phyloP scores from a whole-genome alignment of 2,329 filamentous ascomycete species.

The Gnomoniopsis smithogilvyi region DNA sequence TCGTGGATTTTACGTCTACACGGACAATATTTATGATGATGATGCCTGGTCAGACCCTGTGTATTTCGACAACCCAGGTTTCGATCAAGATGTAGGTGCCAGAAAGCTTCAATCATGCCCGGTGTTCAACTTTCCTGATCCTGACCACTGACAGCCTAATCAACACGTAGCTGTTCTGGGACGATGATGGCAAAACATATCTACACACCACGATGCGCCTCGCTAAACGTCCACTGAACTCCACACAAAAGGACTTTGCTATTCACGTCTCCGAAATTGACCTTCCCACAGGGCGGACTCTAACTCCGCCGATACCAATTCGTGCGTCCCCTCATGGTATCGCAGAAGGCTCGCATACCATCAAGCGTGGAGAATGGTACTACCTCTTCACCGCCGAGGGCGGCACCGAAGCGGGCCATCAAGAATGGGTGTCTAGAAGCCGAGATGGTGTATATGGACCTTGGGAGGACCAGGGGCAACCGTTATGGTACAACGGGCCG shows the following conservation, averaged over 20 bases:
- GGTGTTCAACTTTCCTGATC: neutral
- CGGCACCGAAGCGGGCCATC: conserved; percentile 46
- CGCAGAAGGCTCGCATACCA: conserved; percentile 40
- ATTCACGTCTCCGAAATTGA: conserved; percentile 45
- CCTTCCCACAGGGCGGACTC: conserved; percentile 36
- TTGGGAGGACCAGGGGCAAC: conserved; percentile 44
- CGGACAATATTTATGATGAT: conserved; percentile 49
- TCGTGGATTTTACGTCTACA: conserved; percentile 52
- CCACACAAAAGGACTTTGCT: conserved; percentile 48
- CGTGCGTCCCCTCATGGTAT: conserved; percentile 36
- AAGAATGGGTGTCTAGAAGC: conserved; percentile 50
- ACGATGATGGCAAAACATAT: conserved; percentile 46
- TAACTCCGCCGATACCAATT: conserved; percentile 33
- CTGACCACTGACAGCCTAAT: neutral
- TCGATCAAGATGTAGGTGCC: conserved; percentile 47
- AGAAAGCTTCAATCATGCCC: neutral
- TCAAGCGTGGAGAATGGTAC: conserved; percentile 32
- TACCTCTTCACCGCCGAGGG: conserved; percentile 39
- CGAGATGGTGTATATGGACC: conserved; percentile 40
- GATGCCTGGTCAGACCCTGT: conserved; percentile 50
- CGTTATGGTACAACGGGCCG: conserved; percentile 43
- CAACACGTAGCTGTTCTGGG: conserved; percentile 39
- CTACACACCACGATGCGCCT: conserved; percentile 41
- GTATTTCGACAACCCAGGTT: conserved; percentile 51
- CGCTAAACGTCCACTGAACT: conserved; percentile 31